Evolutionary conservation across 2,329 filamentous ascomycete genomes (phyloP), one percentile per base, ranked within the genome.

Genomic region (Trichoderma endophyticum): DNA sequence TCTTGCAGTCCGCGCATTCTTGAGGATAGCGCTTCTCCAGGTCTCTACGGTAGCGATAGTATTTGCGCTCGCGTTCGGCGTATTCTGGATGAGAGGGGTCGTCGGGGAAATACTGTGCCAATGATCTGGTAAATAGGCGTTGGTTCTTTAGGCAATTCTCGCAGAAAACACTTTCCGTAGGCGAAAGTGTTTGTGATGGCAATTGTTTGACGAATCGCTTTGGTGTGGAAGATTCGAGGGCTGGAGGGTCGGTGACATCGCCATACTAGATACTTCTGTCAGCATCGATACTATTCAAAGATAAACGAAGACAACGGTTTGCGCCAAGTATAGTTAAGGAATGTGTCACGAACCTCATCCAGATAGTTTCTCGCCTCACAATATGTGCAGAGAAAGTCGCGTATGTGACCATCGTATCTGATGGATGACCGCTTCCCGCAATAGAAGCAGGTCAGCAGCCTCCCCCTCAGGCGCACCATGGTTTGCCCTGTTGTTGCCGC

Each of bases 321-420:
- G 28, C 15, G 18, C 18, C 3, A 12, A n/a, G 1, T 6, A 9
- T 21, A 24, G 6, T 2, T 4, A 28, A 11, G 12, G 56, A 18
- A n/a, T 3, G 1, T 3, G 24, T 24, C 28, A 32, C 73, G 26
- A 83, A 96, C 94, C 84, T 95, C 87, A 80, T 99, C 96, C 36
- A 98, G 85, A 83, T 93, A 93, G 81, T 98, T 99, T 72, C 91
- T 90, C 21, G 95, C 93, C 77, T 96, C 93, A 84, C 96, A 99
- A 73, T 88, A 84, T 24, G 87, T 83, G 82, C 94, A 97, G 60
- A 90, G 85, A 82, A 95, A 97, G 77, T 90, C 87, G 79, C 85
- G 86, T 71, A 89, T 85, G 67, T 80, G 78, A 34, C 88, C 87
- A 76, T 89, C 87, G 77, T 88, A 90, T 74, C 82, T 84, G 71